phyloP scores from a whole-genome alignment of 2,329 filamentous ascomycete species.

The Dactylellina cionopaga region DNA sequence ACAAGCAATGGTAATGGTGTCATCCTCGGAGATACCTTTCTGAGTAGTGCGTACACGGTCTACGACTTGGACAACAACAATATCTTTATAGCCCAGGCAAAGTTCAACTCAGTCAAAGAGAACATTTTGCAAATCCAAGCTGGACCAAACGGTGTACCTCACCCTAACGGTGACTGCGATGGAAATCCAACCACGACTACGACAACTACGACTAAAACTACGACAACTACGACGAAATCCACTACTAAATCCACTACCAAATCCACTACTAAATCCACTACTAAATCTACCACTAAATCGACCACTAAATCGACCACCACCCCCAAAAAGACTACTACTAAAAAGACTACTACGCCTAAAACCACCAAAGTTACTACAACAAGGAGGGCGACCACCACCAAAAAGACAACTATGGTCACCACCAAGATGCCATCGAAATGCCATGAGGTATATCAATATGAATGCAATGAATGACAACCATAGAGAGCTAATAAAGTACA shows the following conservation, averaged over 20 bases:
- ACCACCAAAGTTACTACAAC: too few species aligned
- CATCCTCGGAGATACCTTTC: slow-evolving; percentile 70
- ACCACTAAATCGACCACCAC: too few species aligned
- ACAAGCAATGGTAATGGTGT: slow-evolving; percentile 64
- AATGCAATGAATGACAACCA: background rate
- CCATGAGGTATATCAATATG: background rate
- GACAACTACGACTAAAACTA: background rate
- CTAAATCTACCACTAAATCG: too few species aligned
- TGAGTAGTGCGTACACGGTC: slow-evolving; percentile 70
- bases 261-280: too few species aligned
- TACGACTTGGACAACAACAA: slow-evolving; percentile 67
- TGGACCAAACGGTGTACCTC: slow-evolving; percentile 9
- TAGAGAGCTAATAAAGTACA: background rate
- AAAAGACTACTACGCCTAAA: background rate
- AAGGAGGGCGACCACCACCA: background rate
- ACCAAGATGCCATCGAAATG: background rate
- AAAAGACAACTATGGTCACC: background rate
- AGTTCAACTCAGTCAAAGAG: slow-evolving; percentile 61
- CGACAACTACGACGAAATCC: background rate
- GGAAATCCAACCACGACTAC: background rate
- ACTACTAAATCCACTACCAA: too few species aligned
- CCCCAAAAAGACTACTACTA: too few species aligned
- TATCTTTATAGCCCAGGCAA: slow-evolving; percentile 67
- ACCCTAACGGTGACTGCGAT: slow-evolving; percentile 17
- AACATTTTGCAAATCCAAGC: slow-evolving; percentile 58